phyloP scores from a whole-genome alignment of 2,329 filamentous ascomycete species.

The Microsporum ferrugineum region DNA sequence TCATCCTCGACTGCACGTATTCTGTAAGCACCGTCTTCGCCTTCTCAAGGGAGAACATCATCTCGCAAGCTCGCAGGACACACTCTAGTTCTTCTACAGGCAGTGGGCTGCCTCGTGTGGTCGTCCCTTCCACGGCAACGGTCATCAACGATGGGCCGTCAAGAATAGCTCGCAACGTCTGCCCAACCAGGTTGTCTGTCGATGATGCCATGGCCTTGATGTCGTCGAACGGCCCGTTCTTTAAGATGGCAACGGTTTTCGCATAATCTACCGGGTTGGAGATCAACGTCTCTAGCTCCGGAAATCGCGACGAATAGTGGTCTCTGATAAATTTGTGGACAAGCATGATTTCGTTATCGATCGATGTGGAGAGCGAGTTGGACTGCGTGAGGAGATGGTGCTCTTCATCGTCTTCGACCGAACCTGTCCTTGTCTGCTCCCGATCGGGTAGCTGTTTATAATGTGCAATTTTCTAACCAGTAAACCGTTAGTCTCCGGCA shows the following conservation, averaged over 20 bases:
- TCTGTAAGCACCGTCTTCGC: slow-evolving; percentile 80
- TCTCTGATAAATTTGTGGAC: slow-evolving; percentile 96
- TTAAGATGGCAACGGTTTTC: slow-evolving; percentile 84
- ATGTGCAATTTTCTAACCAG: slow-evolving; percentile 61
- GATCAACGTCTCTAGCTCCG: slow-evolving; percentile 80
- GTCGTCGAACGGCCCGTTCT: slow-evolving; percentile 81
- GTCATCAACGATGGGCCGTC: slow-evolving; percentile 90
- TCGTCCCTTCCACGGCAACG: slow-evolving; percentile 87
- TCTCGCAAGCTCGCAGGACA: slow-evolving; percentile 69
- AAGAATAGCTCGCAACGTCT: slow-evolving; percentile 65
- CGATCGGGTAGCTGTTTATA: slow-evolving; percentile 60
- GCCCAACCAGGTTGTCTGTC: slow-evolving; percentile 64
- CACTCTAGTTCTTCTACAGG: slow-evolving; percentile 60
- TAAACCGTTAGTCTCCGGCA: neutral
- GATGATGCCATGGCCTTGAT: slow-evolving; percentile 70
- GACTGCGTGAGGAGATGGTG: slow-evolving; percentile 81
- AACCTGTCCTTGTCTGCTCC: slow-evolving; percentile 56
- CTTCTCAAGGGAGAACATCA: slow-evolving; percentile 74
- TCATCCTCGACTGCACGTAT: slow-evolving; percentile 96
- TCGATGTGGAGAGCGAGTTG: slow-evolving; percentile 79
- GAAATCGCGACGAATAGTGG: slow-evolving; percentile 87
- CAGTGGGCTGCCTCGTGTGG: slow-evolving; percentile 70
- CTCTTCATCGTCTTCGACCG: slow-evolving; percentile 83
- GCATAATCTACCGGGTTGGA: slow-evolving; percentile 90
- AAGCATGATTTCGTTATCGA: slow-evolving; percentile 81